phyloP scores from a whole-genome alignment of 805 yeast species.

The Sugiyamaella marilandica region DNA sequence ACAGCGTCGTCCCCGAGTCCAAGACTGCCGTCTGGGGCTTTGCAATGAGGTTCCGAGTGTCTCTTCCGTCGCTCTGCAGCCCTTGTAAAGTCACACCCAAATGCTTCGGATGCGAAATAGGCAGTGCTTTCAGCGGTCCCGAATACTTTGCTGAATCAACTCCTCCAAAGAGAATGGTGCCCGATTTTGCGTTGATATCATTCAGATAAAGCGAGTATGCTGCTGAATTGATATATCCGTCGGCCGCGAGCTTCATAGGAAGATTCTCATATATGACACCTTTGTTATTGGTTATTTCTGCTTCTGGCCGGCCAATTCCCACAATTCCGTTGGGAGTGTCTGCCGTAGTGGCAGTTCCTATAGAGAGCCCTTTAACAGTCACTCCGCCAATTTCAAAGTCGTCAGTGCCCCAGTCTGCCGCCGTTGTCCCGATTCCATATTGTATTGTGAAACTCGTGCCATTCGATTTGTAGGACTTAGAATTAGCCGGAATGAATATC shows the following conservation, averaged over 20 bases:
- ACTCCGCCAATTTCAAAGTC: conserved; percentile 51
- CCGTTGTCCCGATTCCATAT: conserved; percentile 48
- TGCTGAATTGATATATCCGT: conserved; percentile 54
- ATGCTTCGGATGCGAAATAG: conserved; percentile 33
- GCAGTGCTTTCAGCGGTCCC: conserved; percentile 40
- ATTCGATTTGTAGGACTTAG: conserved; percentile 28
- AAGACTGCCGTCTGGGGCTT: conserved; percentile 36
- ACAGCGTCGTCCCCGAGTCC: conserved; percentile 55
- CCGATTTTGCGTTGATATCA: conserved; percentile 37
- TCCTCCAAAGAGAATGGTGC: conserved; percentile 54
- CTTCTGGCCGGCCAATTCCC: conserved; percentile 43
- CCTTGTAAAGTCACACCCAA: conserved; percentile 30
- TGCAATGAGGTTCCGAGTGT: conserved; percentile 21
- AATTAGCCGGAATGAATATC: conserved; percentile 26
- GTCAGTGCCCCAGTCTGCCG: conserved; percentile 64
- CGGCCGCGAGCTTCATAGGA: conserved; percentile 54
- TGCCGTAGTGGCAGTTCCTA: conserved; percentile 70
- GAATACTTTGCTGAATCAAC: conserved; percentile 46
- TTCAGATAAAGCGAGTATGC: conserved; percentile 65
- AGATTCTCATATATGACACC: conserved; percentile 51
- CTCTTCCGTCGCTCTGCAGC: conserved; percentile 26
- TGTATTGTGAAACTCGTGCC: conserved; percentile 29
- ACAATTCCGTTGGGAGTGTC: conserved; percentile 58
- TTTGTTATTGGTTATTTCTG: conserved; percentile 42
- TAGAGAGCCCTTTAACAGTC: conserved; percentile 49